Evolutionary conservation across 139 green algal species (phyloP).

Genomic region (Coelastrella sp.): DNA sequence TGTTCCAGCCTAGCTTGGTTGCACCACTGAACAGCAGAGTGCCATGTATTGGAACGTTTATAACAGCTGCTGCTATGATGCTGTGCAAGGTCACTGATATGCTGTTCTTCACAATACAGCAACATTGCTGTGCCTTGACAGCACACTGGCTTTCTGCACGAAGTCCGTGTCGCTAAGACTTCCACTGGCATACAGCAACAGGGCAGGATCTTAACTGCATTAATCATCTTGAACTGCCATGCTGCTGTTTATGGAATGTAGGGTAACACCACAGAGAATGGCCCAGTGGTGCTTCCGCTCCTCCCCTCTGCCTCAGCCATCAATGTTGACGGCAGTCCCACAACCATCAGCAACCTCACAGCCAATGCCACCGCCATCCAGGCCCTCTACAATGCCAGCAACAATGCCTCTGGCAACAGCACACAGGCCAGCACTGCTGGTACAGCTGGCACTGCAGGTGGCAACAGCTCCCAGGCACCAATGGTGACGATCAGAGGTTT

Average conservation of each 20-base stretch:
- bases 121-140: too few relatives aligned
- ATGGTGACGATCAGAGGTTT: neutral
- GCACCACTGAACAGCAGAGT: too few relatives aligned
- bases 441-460: neutral
- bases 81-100: too few relatives aligned
- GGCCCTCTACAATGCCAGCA: neutral
- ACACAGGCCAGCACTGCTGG: neutral
- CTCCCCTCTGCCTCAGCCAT: neutral
- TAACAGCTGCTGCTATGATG: too few relatives aligned
- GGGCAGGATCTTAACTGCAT: neutral
- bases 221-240: neutral
- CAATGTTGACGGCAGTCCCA: neutral
- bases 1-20: too few relatives aligned
- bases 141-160: neutral
- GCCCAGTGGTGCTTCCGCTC: neutral
- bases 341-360: neutral
- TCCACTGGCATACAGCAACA: neutral
- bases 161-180: neutral
- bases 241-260: neutral
- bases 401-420: neutral
- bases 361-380: neutral
- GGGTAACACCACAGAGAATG: constrained; percentile 9
- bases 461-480: neutral
- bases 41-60: too few relatives aligned
- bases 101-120: neutral